phyloP scores from a whole-genome alignment of 805 yeast genomes.

The Millerozyma miso region DNA sequence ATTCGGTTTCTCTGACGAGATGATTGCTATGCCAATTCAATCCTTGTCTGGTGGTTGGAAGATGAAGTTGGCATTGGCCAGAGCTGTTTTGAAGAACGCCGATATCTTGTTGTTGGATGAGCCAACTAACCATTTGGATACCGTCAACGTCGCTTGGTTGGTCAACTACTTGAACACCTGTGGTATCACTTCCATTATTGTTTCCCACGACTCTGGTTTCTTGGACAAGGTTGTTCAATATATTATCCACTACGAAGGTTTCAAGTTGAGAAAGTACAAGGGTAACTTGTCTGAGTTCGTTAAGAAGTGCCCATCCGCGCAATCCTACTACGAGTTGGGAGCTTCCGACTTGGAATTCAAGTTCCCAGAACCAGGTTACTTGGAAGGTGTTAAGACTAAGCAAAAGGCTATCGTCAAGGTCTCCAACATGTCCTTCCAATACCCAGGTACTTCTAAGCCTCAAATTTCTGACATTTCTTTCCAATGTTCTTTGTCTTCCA shows the following conservation, averaged over 20 bases:
- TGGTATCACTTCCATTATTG: slow-evolving; percentile 97
- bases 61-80: slow-evolving; percentile 98
- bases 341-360: slow-evolving; percentile 95
- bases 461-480: slow-evolving; percentile 87
- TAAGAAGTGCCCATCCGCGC: slow-evolving; percentile 97
- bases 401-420: slow-evolving; percentile 99
- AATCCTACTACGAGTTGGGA: slow-evolving; percentile 97
- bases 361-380: slow-evolving; percentile 99
- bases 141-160: slow-evolving; percentile 99
- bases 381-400: slow-evolving; percentile 99
- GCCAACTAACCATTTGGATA: slow-evolving; percentile 99
- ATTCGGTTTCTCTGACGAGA: slow-evolving; percentile 91
- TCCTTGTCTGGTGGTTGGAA: slow-evolving; percentile 99
- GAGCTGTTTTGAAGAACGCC: slow-evolving; percentile 98
- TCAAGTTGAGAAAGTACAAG: slow-evolving; percentile 98
- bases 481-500: slow-evolving; percentile 99
- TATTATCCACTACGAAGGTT: slow-evolving; percentile 99
- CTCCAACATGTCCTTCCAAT: slow-evolving; percentile 96
- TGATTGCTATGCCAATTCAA: slow-evolving; percentile 90
- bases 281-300: slow-evolving; percentile 99
- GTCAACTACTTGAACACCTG: slow-evolving; percentile 98
- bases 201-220: slow-evolving; percentile 99
- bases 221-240: slow-evolving; percentile 95
- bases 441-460: slow-evolving; percentile 97
- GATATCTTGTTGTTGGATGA: slow-evolving; percentile 96